phyloP scores from a whole-genome alignment of 352 stramenopile species.

The Nothophytophthora sp. region DNA sequence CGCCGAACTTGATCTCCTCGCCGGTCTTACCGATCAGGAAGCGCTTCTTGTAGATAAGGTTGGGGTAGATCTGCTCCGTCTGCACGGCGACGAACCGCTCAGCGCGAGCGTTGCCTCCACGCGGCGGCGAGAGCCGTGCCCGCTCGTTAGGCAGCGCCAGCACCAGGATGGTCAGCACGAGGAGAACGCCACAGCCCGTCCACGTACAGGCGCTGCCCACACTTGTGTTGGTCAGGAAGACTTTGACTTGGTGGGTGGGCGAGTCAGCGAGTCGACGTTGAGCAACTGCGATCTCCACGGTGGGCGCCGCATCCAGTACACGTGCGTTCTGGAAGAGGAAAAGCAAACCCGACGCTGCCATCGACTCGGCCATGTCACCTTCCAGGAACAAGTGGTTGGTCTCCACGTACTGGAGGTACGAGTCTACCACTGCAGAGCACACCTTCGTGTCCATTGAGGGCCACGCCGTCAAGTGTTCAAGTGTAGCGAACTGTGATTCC shows the following conservation, averaged over 20 bases:
- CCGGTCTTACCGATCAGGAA: slow-evolving; percentile 71
- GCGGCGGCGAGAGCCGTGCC: slow-evolving; percentile 43
- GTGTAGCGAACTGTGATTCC: slow-evolving; percentile 8
- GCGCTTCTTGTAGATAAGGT: slow-evolving; percentile 80
- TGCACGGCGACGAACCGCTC: slow-evolving; percentile 71
- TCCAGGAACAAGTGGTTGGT: slow-evolving; percentile 33
- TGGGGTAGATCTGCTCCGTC: slow-evolving; percentile 73
- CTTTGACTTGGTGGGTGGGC: slow-evolving; percentile 23
- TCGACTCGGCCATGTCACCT: slow-evolving; percentile 29
- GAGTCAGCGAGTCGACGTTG: slow-evolving; percentile 30
- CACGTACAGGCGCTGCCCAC: slow-evolving; percentile 53
- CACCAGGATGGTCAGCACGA: slow-evolving; percentile 50
- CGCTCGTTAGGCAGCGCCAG: slow-evolving; percentile 55
- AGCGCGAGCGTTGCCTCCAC: slow-evolving; percentile 52
- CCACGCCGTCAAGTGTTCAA: slow-evolving; percentile 21
- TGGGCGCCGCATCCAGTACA: slow-evolving; percentile 25
- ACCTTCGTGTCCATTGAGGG: background rate
- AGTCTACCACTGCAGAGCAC: slow-evolving; percentile 30
- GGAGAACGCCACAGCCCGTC: slow-evolving; percentile 40
- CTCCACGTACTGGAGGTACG: slow-evolving; percentile 33
- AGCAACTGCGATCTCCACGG: slow-evolving; percentile 9
- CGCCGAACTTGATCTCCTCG: slow-evolving; percentile 71
- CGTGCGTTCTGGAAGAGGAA: slow-evolving; percentile 60
- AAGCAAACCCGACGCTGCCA: slow-evolving; percentile 43
- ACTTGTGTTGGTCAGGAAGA: slow-evolving; percentile 63